Evolutionary conservation across 495 filamentous ascomycete species (phyloP), one percentile per base, ranked within the genome.

Genomic region (Daldinia caldariorum): DNA sequence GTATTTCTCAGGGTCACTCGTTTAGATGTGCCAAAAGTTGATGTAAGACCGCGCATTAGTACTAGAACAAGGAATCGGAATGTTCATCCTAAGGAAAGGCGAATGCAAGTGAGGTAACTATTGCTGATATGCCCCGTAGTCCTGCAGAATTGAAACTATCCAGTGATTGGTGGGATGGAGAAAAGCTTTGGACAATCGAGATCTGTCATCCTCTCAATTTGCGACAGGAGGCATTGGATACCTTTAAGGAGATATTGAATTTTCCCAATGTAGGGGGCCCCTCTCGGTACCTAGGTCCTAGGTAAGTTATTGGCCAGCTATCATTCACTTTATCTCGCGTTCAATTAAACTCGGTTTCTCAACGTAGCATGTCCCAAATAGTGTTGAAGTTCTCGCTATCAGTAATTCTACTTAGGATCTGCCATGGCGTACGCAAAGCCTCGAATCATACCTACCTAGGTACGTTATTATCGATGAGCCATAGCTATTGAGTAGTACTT

Each of bases 61-160:
- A 57, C 67, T 61, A 0, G 31, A 59, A 70, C 53, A 16, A 55
- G 67, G 18, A 70, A 65, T 20, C n/a, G n/a, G n/a, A n/a, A n/a
- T n/a, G n/a, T n/a, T n/a, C n/a, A n/a, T n/a, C n/a, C n/a, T n/a
- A n/a, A n/a, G n/a, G n/a, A n/a, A n/a, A n/a, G n/a, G n/a, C n/a
- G n/a, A n/a, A n/a, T n/a, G n/a, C n/a, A n/a, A n/a, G n/a, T n/a
- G n/a, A n/a, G 43, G 3, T 22, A 47, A 20, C 22, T 22, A 22
- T 47, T 22, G 20, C 20, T 12, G 18, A 22, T 22, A 13, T 47
- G 9, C 18, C 18, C 43, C 20, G 18, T 12, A 12, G 43, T 12
- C 9, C 43, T 47, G 3, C 18, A 47, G 20, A 22, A 9, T 20
- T 5, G 43, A 22, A 12, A 20, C 43, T 20, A 16, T 10, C 2